Evolutionary conservation across 257 asterid species (phyloP).

Genomic region (Hygrophila difformis): DNA sequence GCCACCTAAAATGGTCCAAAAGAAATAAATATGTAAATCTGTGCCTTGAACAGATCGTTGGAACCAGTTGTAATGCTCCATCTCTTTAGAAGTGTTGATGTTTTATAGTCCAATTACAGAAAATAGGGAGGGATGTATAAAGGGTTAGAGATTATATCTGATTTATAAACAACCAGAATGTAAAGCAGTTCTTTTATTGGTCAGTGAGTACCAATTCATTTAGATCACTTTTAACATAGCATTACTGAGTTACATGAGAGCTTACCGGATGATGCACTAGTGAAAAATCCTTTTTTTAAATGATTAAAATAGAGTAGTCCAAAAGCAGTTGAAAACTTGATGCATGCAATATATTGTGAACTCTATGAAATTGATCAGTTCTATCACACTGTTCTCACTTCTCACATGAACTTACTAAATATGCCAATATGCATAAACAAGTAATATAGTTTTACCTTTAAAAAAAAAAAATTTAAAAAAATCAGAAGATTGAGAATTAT

Average conservation of each 20-base stretch:
- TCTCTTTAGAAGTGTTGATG: neutral
- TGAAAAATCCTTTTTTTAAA: neutral
- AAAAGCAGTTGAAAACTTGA: neutral
- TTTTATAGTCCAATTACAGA: neutral
- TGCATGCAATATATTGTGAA: too few relatives aligned
- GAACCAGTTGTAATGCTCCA: neutral
- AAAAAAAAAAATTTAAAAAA: neutral
- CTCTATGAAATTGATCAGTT: neutral
- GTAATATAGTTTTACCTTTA: neutral
- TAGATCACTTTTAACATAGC: too few relatives aligned
- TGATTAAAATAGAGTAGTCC: neutral
- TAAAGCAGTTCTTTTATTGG: too few relatives aligned
- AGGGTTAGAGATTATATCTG: too few relatives aligned
- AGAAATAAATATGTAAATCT: neutral
- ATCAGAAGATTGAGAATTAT: neutral
- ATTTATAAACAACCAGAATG: too few relatives aligned
- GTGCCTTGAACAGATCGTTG: neutral
- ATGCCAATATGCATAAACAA: too few relatives aligned
- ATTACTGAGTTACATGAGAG: too few relatives aligned
- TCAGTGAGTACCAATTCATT: too few relatives aligned
- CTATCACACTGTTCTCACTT: too few relatives aligned
- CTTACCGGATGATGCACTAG: neutral
- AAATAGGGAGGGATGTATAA: too few relatives aligned
- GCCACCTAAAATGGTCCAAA: conserved; percentile 6
- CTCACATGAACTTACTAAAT: too few relatives aligned